Evolutionary conservation across 306 rosid genomes (phyloP), one percentile per base, ranked within the genome.

Genomic region (Cucurbita argyrosperma): DNA sequence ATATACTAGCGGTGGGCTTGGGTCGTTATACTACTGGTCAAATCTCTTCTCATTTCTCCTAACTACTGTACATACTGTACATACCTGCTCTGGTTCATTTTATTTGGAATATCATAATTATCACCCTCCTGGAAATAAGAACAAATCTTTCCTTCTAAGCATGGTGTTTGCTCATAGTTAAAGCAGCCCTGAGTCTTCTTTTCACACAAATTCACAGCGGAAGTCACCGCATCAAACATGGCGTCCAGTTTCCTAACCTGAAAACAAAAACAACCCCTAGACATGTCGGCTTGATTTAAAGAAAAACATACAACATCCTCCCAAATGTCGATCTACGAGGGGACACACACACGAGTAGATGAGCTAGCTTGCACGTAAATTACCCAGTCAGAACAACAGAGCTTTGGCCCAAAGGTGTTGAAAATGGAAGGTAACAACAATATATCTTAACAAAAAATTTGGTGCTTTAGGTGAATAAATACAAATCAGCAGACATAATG

Each of bases 181-280:
- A 58, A 81, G 88, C 90, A 88, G 53, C 87, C 97, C 9, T 84
- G 81, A 79, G 18, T 74, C 84, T 88, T 90, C 47, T 88, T 90
- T 47, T 89, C 87, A 75, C 96, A 86, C 26, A 69, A 61, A 80
- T 89, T 84, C 61, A 79, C 75, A 38, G 96, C 90, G 67, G 80
- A 84, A 77, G 82, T 49, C 66, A 86, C 97, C 7, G 97, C 95
- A 79, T 90, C 83, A 79, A 71, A 86, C 91, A 90, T 86, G 60
- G 86, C 85, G 74, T 94, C 95, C 87, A 94, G 76, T 85, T 90
- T 94, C 72, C 83, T 83, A 65, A 90, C 95, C 98, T 93, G 75
- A 21, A 75, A 76, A 72, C 76, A 78, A 75, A 70, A 73, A 50
- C 77, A 59, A 85, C 18, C 65, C 58, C 54, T 52, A 35, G 52